Conservation (phyloP, 306 rosid species). For the Sicyos edulis region DNA sequence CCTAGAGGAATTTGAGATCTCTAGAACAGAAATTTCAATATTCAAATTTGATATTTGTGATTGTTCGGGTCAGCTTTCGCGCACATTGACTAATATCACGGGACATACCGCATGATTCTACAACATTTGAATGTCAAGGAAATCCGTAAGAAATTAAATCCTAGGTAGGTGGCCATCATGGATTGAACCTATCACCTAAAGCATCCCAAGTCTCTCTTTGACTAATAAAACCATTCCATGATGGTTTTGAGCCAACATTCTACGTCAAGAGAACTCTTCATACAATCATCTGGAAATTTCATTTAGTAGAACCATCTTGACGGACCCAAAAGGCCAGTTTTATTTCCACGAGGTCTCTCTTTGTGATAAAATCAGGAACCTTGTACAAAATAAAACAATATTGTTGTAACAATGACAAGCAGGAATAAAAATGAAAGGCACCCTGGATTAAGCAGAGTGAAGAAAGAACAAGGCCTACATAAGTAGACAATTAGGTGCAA, state of each 20-base stretch:
- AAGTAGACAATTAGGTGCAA: slow-evolving; percentile 36
- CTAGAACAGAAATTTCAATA: background rate
- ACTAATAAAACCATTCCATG: too few relatives aligned
- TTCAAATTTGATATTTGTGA: too few relatives aligned
- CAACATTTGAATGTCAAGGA: too few relatives aligned
- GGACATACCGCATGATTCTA: too few relatives aligned
- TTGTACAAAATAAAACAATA: background rate
- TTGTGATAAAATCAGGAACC: background rate
- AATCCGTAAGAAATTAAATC: too few relatives aligned
- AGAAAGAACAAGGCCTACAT: slow-evolving; percentile 44
- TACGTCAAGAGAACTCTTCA: background rate
- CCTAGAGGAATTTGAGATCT: background rate
- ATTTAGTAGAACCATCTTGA: background rate
- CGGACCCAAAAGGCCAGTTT: background rate
- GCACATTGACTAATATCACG: too few relatives aligned
- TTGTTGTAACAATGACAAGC: background rate
- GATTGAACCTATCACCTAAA: too few relatives aligned
- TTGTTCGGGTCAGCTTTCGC: too few relatives aligned
- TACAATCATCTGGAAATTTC: background rate
- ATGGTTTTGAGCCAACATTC: too few relatives aligned
- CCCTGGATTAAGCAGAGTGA: background rate
- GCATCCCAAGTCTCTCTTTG: too few relatives aligned
- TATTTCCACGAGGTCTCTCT: background rate
- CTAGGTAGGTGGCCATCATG: too few relatives aligned
- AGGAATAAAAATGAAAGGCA: background rate